Evolutionary conservation across 169 alveolate genomes (phyloP), one percentile per base, ranked within the genome.

Genomic region (Cryptosporidium andersoni): DNA sequence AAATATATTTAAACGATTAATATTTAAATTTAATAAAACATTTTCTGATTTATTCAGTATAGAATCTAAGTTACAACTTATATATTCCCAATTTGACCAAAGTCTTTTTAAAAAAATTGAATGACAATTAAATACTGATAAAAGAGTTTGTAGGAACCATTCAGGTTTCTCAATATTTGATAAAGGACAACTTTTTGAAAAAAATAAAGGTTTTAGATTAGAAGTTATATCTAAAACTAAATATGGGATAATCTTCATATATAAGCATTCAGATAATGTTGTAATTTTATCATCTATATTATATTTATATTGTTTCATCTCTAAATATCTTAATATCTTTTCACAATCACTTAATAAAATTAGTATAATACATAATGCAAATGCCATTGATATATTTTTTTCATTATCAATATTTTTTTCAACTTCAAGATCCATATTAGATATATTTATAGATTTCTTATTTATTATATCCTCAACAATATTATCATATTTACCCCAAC

Each of bases 401-500:
- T 55, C 64, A 2, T 47, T 43, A 11, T 12, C 51, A 3, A 58
- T 45, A 25, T 25, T 25, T 16, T 43, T 36, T 34, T 58, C 63
- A 11, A 64, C 8, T 12, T 25, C 34, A 8, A 39, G 6, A 8
- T 60, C 51, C 4, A 39, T 6, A 12, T 45, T 14, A 43, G 11
- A 12, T 8, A 1, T 12, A 7, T 34, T 37, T 12, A 64, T 1
- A 4, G 56, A 47, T 6, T 43, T 74, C 4, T 55, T 74, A 34
- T 52, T 45, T 3, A 58, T 6, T 2, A 74, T 51, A 8, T 55
- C 66, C 6, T 74, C 64, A 12, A 74, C 53, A 11, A 74, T 74
- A 58, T 74, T 74, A n/a, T 74, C 85, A 6, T 58, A 11, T 45
- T 60, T 51, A 2, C 85, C 85, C 85, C 85, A 74, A 58, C 55